Evolutionary conservation across 371 early-diverging fungal species (phyloP), one percentile per base, ranked within the genome.

Genomic region (Lichtheimia hyalospora): DNA sequence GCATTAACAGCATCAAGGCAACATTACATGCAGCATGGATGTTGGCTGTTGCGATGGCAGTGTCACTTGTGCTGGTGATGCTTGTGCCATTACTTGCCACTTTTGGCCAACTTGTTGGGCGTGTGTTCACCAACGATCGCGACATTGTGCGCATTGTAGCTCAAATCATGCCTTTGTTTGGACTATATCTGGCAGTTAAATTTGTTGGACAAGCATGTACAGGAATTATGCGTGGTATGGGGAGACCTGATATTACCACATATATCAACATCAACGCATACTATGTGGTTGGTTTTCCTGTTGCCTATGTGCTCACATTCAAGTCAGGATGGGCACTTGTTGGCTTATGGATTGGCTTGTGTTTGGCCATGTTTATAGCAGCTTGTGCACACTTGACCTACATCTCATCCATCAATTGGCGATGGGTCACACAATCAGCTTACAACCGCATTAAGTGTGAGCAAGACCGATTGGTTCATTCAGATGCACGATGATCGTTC

Each of bases 221-320:
- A 1, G 91, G 92, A 42, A 77, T 91, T 5, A 70, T 92, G 24
- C 85, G 92, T 41, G 89, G 89, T 43, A 67, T 85, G 1, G 92
- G 91, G 13, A 64, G 87, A 44, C 90, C 89, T 53, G 83, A 84
- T 23, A 55, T 86, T 43, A 89, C 90, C 4, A 89, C 91, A 5
- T 73, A 72, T 52, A 71, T 90, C 58, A 87, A 87, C 68, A 44
- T 90, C 28, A 59, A 86, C 16, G 84, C 84, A 0, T 89, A 88
- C 64, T 88, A 85, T 66, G 18, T 84, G 16, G 60, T 91, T 10
- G 91, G 85, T 5, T 68, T 90, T 40, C 92, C 92, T 1, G 60
- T 88, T 28, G 89, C 87, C 2, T 75, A 86, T 39, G 64, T 70
- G 18, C 55, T 89, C 57, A 84, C 88, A 3, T 88, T 89, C 69